Conservation (phyloP, 495 filamentous ascomycete genomes). For the Aspergillus cavernicola region DNA sequence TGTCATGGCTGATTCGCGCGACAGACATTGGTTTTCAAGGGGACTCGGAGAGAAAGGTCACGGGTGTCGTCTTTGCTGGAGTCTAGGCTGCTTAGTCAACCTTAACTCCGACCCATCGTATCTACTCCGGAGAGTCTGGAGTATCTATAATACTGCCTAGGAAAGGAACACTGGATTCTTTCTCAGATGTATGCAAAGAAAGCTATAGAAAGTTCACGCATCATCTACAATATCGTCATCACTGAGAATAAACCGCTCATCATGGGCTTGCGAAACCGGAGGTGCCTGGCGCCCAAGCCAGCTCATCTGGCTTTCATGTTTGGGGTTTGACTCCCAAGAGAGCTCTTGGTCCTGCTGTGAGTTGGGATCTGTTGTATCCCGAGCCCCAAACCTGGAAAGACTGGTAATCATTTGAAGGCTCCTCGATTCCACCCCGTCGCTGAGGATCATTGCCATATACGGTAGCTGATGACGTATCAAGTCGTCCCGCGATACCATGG, state of each 20-base stretch:
- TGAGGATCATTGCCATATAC: slow-evolving; percentile 66
- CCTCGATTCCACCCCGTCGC: slow-evolving; percentile 25
- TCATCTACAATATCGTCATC: slow-evolving; percentile 98
- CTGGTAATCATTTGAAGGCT: slow-evolving; percentile 68
- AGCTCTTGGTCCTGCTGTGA: not conserved
- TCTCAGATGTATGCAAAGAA: not conserved
- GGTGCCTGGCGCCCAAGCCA: not conserved
- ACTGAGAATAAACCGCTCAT: slow-evolving; percentile 68
- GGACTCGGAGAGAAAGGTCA: too few species aligned
- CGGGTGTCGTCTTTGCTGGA: too few species aligned
- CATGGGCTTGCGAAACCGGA: not conserved
- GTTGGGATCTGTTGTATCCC: slow-evolving; percentile 36
- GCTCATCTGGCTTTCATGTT: not conserved
- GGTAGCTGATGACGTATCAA: slow-evolving; percentile 80
- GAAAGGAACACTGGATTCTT: too few species aligned
- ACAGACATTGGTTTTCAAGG: too few species aligned
- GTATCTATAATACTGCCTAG: too few species aligned
- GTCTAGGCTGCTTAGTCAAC: not conserved
- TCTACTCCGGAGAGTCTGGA: not conserved
- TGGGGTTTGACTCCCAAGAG: not conserved
- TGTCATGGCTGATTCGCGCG: not conserved
- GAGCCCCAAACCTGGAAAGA: slow-evolving; percentile 48
- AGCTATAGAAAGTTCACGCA: not conserved
- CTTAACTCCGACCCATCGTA: too few species aligned
- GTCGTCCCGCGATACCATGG: slow-evolving; percentile 61